Percentiles rank a stretch among this genome's conserved stretches.
Evolutionary conservation across 139 green algal genomes (phyloP).

Genomic region (Auxenochlorella pyrenoidosa): DNA sequence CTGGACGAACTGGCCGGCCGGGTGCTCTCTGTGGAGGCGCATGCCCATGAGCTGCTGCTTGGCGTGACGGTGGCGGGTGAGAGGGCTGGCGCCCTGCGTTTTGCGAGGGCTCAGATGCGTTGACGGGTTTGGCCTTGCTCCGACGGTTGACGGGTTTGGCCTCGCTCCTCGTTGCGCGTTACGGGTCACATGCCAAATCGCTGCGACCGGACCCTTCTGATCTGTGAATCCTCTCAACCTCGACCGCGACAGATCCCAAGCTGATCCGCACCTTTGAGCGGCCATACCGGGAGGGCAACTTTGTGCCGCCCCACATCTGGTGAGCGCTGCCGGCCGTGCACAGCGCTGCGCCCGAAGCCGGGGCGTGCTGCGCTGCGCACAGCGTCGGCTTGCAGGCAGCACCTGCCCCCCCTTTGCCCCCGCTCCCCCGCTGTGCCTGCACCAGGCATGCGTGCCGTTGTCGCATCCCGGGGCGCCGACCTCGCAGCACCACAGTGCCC

Average conservation of each 20-base stretch:
- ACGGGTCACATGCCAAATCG: too few relatives aligned
- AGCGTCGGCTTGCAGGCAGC: too few relatives aligned
- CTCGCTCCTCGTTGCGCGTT: too few relatives aligned
- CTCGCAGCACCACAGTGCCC: too few relatives aligned
- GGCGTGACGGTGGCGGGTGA: conserved; percentile 19
- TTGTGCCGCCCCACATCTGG: conserved; percentile 48
- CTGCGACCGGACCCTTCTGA: too few relatives aligned
- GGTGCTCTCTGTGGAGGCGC: neutral
- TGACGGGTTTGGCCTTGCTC: too few relatives aligned
- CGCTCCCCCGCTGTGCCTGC: neutral
- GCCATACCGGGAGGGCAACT: conserved; percentile 45
- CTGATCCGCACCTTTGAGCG: conserved; percentile 39
- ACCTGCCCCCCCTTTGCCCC: neutral
- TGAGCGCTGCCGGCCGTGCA: neutral
- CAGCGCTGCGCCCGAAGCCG: neutral
- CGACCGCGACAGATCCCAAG: neutral
- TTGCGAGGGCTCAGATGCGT: neutral
- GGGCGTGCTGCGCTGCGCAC: neutral
- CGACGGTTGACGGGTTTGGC: too few relatives aligned
- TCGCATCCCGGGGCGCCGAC: too few relatives aligned
- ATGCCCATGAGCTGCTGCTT: conserved; percentile 3
- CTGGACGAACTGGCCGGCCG: conserved; percentile 12
- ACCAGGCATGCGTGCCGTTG: neutral
- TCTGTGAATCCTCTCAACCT: too few relatives aligned
- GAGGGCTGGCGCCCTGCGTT: neutral